Conservation (phyloP, 1,284 basidiomycete genomes). For the Rhodotorula sp. region DNA sequence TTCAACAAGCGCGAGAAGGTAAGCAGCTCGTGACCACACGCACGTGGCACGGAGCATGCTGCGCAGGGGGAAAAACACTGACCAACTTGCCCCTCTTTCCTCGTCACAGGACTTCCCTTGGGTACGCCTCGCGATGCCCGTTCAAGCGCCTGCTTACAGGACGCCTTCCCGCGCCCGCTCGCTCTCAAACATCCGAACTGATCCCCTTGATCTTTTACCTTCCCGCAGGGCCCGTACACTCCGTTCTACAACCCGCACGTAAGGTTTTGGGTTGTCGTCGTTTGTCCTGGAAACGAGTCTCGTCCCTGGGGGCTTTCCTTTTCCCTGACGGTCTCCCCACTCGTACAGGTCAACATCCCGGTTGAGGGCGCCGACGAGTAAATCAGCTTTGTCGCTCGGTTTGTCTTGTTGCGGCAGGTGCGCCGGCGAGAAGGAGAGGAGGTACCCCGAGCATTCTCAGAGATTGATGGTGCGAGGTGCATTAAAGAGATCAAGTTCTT, state of each 20-base stretch:
- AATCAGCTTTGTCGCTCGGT: not conserved
- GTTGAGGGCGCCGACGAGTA: constrained; percentile 15
- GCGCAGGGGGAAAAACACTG: not conserved
- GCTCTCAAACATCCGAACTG: not conserved
- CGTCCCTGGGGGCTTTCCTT: not conserved
- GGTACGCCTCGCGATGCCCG: not conserved
- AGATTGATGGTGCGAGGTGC: no score
- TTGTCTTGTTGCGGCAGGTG: no score
- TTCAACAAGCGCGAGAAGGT: constrained; percentile 66
- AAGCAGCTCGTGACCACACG: no score
- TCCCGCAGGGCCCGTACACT: constrained; percentile 54
- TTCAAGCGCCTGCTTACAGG: not conserved
- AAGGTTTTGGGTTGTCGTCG: constrained; percentile 42
- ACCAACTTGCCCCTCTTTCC: not conserved
- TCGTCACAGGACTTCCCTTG: constrained; percentile 3
- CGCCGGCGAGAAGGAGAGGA: no score
- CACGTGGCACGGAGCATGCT: no score
- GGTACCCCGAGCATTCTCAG: not conserved
- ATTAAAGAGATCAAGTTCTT: no score
- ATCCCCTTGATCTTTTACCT: not conserved
- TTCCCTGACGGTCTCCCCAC: not conserved
- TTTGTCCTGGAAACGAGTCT: not conserved
- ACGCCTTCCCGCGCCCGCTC: not conserved
- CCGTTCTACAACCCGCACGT: constrained; percentile 76
- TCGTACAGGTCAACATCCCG: constrained; percentile 25